These are phyloP conservation scores for Pseudozyma sp. DNA, from an alignment of 1,284 basidiomycete species.

Conservation along the genomic window DNA sequence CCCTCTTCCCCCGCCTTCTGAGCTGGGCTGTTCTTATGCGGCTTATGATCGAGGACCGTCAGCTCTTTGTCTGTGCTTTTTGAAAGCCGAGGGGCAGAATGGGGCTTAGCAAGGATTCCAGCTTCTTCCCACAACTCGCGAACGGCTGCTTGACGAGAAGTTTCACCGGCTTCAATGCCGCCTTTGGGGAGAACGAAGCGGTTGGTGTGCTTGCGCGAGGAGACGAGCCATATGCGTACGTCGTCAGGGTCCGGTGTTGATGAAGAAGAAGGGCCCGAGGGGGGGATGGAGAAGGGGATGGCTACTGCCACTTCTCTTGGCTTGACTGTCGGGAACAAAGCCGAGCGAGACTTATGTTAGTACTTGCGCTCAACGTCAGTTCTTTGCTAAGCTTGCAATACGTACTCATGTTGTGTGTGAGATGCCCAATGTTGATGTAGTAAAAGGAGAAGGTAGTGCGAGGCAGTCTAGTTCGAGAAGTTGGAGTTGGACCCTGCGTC, in stretches of 20 bases:
- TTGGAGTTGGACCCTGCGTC: neutral
- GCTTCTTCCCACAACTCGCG: slow-evolving; percentile 65
- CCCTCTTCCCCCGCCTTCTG: slow-evolving; percentile 10
- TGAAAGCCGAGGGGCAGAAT: slow-evolving; percentile 3
- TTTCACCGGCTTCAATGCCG: slow-evolving; percentile 61
- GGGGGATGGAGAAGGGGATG: slow-evolving; percentile 31
- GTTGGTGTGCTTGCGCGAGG: slow-evolving; percentile 60
- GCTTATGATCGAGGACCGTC: slow-evolving; percentile 52
- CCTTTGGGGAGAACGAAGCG: slow-evolving; percentile 64
- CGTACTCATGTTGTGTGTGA: neutral
- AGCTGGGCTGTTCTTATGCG: slow-evolving; percentile 54
- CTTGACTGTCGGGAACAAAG: slow-evolving; percentile 9
- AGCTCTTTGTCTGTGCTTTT: slow-evolving; percentile 3
- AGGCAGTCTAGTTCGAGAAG: neutral
- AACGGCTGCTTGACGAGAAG: slow-evolving; percentile 48
- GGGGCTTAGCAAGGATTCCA: slow-evolving; percentile 18
- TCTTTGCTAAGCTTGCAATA: neutral
- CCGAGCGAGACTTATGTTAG: no score
- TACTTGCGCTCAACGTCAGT: no score
- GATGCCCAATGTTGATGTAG: neutral
- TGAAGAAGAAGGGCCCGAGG: neutral
- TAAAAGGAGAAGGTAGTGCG: neutral
- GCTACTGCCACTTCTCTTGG: slow-evolving; percentile 54
- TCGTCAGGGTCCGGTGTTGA: neutral
- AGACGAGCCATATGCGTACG: slow-evolving; percentile 54